Conservation (phyloP, 2,329 filamentous ascomycete species). For the Rhynchosporium secalis region DNA sequence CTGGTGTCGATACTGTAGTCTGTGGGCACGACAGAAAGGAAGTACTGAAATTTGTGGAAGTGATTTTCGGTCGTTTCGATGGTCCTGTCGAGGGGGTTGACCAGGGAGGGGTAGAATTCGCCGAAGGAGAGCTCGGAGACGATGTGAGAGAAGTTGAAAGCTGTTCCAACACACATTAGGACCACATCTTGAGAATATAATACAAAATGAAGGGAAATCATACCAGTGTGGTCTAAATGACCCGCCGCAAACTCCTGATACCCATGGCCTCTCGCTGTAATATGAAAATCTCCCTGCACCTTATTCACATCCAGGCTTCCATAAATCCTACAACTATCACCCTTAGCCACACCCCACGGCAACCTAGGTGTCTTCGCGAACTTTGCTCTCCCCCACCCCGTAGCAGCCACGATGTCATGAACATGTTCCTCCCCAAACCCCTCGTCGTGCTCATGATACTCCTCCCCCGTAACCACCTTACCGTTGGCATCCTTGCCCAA, state of each 20-base stretch:
- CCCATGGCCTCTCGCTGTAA: slow-evolving; percentile 93
- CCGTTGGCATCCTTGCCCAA: slow-evolving; percentile 58
- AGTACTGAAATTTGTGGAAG: slow-evolving; percentile 99
- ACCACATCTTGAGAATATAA: slow-evolving; percentile 15
- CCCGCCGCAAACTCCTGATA: slow-evolving; percentile 72
- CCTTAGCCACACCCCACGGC: slow-evolving; percentile 34
- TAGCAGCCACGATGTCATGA: slow-evolving; percentile 80
- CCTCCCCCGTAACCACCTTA: slow-evolving; percentile 55
- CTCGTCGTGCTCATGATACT: slow-evolving; percentile 63
- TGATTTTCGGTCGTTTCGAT: slow-evolving; percentile 71
- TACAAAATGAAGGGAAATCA: slow-evolving; percentile 39
- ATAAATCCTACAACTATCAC: slow-evolving; percentile 84
- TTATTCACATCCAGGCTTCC: slow-evolving; percentile 92
- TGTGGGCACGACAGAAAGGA: slow-evolving; percentile 90
- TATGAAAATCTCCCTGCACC: slow-evolving; percentile 97
- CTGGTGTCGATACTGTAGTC: slow-evolving; percentile 71
- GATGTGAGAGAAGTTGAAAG: slow-evolving; percentile 97
- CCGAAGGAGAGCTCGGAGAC: slow-evolving; percentile 96
- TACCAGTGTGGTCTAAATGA: slow-evolving; percentile 81
- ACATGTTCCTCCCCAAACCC: slow-evolving; percentile 80
- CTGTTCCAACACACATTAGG: slow-evolving; percentile 46
- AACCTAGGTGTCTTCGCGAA: slow-evolving; percentile 75
- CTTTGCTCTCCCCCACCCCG: slow-evolving; percentile 62
- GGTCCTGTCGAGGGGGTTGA: slow-evolving; percentile 92
- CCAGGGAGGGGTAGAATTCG: slow-evolving; percentile 89